Base-by-base conservation (phyloP, 2,329 filamentous ascomycete genomes). In the Aureobasidium sp. region DNA sequence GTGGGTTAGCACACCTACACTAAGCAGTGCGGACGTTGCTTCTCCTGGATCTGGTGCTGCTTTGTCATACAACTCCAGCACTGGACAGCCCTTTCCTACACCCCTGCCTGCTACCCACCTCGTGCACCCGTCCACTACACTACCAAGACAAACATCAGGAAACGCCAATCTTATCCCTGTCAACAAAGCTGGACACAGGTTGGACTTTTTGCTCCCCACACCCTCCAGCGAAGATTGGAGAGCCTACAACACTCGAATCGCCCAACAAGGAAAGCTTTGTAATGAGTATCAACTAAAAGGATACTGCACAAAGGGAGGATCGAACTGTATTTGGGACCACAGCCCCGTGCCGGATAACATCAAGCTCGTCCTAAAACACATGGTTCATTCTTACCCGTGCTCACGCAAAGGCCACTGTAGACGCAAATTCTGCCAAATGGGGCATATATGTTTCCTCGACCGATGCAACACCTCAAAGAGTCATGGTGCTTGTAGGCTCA, bases 301-400 rank as follows among this genome's bases (percentile, higher is more conserved):
- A 4, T 48, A 65, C 39, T 73, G 71, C 55, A 48, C 61, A 17
- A 64, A 67, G 8, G 73, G 73, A 0, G 71, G 73, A 2, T 9
- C 29, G 8, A 64, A 69, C 17, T 82, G 80, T 65, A 67, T 67
- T 34, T 82, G 74, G 65, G 79, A 82, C 55, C 81, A 84, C 66
- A 69, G 66, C 29, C 70, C 75, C 3, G 72, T 82, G 3, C 74
- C 76, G 6, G 65, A 72, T 1, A 70, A 70, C 7, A 68, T 77
- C 2, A 67, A 75, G 9, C 73, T 75, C 5, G 76, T 77, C 1
- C 71, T 83, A 20, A 73, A 74, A 60, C 76, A 76, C 56, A 74
- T 81, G n/a, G 71, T 78, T 1, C 75, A 75, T 29, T 73, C 74
- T 48, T 74, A 71, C 29, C 74, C 76, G 0, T 83, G 81, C 65